Base-by-base conservation (phyloP, 2,329 filamentous ascomycete species). In the Penicillium sp. region DNA sequence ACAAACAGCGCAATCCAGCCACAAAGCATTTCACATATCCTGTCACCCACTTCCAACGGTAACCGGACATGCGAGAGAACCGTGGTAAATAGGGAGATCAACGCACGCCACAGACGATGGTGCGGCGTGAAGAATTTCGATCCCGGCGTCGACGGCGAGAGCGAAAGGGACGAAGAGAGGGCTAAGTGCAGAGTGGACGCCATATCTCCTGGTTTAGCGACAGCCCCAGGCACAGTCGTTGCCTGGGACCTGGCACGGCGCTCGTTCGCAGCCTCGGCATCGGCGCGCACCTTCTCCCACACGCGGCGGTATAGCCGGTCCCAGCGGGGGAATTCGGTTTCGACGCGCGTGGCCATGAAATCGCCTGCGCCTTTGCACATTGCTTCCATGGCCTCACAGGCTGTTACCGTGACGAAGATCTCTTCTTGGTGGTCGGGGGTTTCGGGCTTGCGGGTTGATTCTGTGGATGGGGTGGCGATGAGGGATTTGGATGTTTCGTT, bases 261-360 rank as follows among this genome's bases (percentile, higher is more conserved):
- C 47, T 72, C 66, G 13, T 72, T 63, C 2, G 63, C 65, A 23
- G 62, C 67, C 46, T 74, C 71, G n/a, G 72, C 68, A 37, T 75
- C 72, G 13, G 67, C 60, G 6, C 65, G 63, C 10, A 76, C 73
- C 45, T 66, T 69, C 21, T 67, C 61, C 75, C 74, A 77, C 18
- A 60, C 68, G 3, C 65, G 66, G 6, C 59, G 65, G 65, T 78
- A 79, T 2, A 79, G 61, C 8, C 68, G 69, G 38, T 74, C 69
- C 70, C 76, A 73, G 46, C 73, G 71, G 1, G 74, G 65, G 54
- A 76, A 97, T 55, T 91, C 86, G 5, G 83, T 84, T 68, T 88
- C 85, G 58, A 97, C 83, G 7, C 94, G 80, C 0, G 84, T 85
- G 34, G 82, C 79, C 74, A 97, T 84, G 68, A 99, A 99, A 57